Conservation (phyloP, 78 protist species). For the Protostelium mycophagum region DNA sequence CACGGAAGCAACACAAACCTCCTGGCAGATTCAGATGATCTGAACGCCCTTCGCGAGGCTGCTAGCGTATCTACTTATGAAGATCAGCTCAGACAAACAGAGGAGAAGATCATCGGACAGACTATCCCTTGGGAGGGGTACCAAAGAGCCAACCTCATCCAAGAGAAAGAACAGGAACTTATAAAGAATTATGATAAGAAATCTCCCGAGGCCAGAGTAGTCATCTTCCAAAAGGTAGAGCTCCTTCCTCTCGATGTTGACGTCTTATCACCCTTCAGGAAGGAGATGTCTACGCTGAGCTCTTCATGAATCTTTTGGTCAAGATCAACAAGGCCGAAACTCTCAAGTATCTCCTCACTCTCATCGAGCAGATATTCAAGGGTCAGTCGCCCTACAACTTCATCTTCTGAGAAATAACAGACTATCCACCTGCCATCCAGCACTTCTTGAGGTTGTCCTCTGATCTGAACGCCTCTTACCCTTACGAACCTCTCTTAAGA, state of each 20-base stretch:
- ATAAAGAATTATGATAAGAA: constrained; percentile 51
- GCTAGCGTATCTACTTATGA: background rate
- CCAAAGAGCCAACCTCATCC: constrained; percentile 1
- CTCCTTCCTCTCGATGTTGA: background rate
- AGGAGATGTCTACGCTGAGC: constrained; percentile 14
- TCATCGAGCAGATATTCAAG: constrained; percentile 37
- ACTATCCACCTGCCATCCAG: constrained; percentile 37
- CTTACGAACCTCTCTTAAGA: constrained; percentile 31
- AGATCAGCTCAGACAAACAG: background rate
- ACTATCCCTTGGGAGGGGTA: constrained; percentile 1
- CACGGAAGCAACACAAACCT: background rate
- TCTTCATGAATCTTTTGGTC: constrained; percentile 41
- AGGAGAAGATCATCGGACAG: background rate
- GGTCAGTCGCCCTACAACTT: constrained; percentile 12
- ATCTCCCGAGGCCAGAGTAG: constrained; percentile 5
- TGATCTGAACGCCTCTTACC: constrained; percentile 17
- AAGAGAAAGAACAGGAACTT: constrained; percentile 26
- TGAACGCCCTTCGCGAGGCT: background rate
- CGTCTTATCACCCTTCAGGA: constrained; percentile 13
- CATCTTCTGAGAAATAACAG: background rate
- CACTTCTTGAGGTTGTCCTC: constrained; percentile 15
- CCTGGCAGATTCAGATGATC: background rate
- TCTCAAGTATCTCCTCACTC: constrained; percentile 43
- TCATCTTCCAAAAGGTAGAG: background rate
- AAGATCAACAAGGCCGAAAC: constrained; percentile 34